Base-by-base conservation (phyloP, 1,284 basidiomycete species). In the Phenoliferia sp. region DNA sequence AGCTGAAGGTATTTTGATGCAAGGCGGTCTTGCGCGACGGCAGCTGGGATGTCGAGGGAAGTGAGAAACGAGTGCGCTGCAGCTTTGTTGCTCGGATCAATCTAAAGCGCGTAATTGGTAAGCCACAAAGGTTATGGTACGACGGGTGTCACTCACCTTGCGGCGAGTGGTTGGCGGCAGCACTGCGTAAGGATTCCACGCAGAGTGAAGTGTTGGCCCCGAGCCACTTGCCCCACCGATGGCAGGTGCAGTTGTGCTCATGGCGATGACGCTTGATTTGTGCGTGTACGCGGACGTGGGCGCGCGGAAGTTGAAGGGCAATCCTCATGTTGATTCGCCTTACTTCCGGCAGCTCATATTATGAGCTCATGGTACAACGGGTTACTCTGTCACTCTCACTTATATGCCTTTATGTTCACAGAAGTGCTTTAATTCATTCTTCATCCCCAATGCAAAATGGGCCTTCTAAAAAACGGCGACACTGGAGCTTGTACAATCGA, bases 1-100 rank as follows among this genome's bases (percentile, higher is more conserved):
- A 73, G 71, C 39, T 73, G 71, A 12, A 71, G 62, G 19, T 67
- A 59, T 55, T 73, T 73, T 48, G 61, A 63, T 3, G 62, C 28
- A 6, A 73, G 26, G 2, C 71, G 71, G 34, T 73, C 71, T 16
- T 61, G 63, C 4, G 66, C 69, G 28, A 62, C 69, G 9, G 63
- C 56, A 26, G 52, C 29, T 9, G 69, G 63, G n/a, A 73, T 66
- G 16, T 34, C 19, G 26, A 73, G 67, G 5, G 62, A 54, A 2
- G 60, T 48, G 29, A 64, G 59, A 60, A 66, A 71, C 1, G 63
- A 34, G 15, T 63, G 16, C 5, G 63, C 4, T 17, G 36, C 16
- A 19, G 59, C 6, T 1, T 32, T 29, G 28, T 62, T 52, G 16
- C n/a, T 56, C 9, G 69, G 62, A 50, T 71, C 67, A n/a, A 69